These are phyloP conservation scores for Obelidium mucronatum DNA, from an alignment of 192 early-diverging fungal genomes.

Conservation along the genomic window DNA sequence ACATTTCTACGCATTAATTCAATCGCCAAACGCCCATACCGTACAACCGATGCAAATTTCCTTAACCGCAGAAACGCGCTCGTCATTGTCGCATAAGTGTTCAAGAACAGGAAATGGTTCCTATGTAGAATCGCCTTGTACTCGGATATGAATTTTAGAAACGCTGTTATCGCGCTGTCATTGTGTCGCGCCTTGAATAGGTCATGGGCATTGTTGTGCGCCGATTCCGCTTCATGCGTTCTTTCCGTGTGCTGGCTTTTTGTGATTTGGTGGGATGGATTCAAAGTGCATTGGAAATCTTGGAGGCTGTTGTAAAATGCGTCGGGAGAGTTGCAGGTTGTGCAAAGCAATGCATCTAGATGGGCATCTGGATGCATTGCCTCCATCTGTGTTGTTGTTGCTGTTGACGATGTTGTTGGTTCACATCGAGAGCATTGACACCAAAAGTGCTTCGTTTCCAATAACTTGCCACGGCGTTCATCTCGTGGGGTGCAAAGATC, in stretches of 20 bases:
- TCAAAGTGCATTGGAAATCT: background rate
- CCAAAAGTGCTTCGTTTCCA: conserved; percentile 75
- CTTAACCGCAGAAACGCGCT: conserved; percentile 35
- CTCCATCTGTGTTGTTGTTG: conserved; percentile 57
- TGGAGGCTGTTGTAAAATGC: background rate
- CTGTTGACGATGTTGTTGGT: conserved; percentile 8
- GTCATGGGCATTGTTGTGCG: conserved; percentile 42
- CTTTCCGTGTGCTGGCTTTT: background rate
- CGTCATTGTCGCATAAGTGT: conserved; percentile 47
- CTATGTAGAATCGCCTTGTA: conserved; percentile 50
- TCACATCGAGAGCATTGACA: conserved; percentile 76
- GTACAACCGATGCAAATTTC: conserved; percentile 44
- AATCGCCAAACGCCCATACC: conserved; percentile 41
- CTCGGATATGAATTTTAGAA: conserved; percentile 50
- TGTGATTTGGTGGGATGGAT: background rate
- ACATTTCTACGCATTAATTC: conserved; percentile 54
- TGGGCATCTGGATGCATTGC: too few relatives aligned
- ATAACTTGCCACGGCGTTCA: conserved; percentile 73
- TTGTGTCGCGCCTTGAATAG: conserved; percentile 60
- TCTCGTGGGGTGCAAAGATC: conserved; percentile 74
- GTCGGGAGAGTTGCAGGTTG: conserved; percentile 34
- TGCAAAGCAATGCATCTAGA: conserved; percentile 23
- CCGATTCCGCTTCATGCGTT: background rate
- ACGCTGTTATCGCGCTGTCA: conserved; percentile 48
- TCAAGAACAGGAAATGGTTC: conserved; percentile 55